Base-by-base conservation (phyloP, 2,329 filamentous ascomycete genomes). In the Mycosphaerella arachidis region DNA sequence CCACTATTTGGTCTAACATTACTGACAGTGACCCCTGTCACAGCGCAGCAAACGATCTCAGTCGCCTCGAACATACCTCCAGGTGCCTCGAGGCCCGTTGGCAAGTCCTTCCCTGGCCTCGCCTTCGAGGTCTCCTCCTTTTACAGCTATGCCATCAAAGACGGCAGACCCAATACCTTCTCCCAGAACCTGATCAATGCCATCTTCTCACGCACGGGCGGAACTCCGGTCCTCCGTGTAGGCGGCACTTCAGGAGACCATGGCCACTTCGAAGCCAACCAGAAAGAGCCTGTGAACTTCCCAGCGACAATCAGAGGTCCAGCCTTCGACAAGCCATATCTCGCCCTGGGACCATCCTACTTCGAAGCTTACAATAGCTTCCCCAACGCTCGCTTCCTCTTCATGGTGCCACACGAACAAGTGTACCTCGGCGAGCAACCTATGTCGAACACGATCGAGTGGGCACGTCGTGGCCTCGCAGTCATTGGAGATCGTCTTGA, bases 351-450 rank as follows among this genome's bases (percentile, higher is more conserved):
- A 10, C 56, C 59, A 4, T 54, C 30, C 9, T 62, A 58, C 18
- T 62, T 62, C 33, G 33, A 56, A 27, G 56, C 53, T 7, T 59
- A 55, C 48, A 56, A 59, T 8, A 56, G 37, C 56, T 62, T 59
- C n/a, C 52, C 46, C 1, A 45, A 48, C 20, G 59, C 57, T 29
- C 48, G 54, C 12, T 59, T 46, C 46, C 24, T 59, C 6, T 54
- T 62, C 35, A 59, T 59, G 56, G 56, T 59, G 18, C 59, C 59
- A 6, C 33, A 53, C 12, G 43, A 40, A 18, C 51, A 55, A 27
- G 45, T 48, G 33, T 53, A 20, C 24, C 27, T 20, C 9, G 50
- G 50, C 29, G n/a, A 29, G 7, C 18, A 24, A n/a, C 20, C 35
- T 18, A 18, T 62, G 8, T 6, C 30, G 8, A 62, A 59, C 48